These are phyloP conservation scores for Laguncularia racemosa DNA, from an alignment of 345 rosid species.

Conservation along the genomic window DNA sequence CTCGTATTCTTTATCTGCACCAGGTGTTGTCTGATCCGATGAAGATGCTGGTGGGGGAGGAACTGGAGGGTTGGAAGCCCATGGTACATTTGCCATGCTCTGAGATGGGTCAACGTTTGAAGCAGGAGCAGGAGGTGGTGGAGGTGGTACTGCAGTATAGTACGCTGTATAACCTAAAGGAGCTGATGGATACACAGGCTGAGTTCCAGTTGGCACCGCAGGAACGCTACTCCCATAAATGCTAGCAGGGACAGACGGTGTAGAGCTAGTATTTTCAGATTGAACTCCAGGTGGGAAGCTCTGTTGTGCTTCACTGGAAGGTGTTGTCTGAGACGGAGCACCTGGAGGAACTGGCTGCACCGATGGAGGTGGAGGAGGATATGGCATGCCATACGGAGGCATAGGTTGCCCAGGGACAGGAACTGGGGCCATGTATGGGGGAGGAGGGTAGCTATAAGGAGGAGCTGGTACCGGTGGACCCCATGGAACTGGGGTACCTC, in stretches of 20 bases:
- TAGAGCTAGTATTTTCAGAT: slow-evolving; percentile 50
- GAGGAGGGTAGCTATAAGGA: slow-evolving; percentile 73
- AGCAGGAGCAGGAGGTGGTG: slow-evolving; percentile 39
- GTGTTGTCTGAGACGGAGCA: slow-evolving; percentile 33
- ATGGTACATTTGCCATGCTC: slow-evolving; percentile 57
- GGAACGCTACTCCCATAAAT: slow-evolving; percentile 38
- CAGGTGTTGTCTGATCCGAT: slow-evolving; percentile 45
- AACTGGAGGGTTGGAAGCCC: slow-evolving; percentile 60
- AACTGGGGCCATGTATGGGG: slow-evolving; percentile 51
- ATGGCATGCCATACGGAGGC: slow-evolving; percentile 78
- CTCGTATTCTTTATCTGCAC: slow-evolving; percentile 84
- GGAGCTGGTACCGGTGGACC: slow-evolving; percentile 77
- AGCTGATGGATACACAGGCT: slow-evolving; percentile 46
- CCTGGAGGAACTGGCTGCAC: slow-evolving; percentile 69
- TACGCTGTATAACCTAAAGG: slow-evolving; percentile 64
- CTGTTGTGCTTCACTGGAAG: slow-evolving; percentile 65
- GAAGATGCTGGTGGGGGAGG: slow-evolving; percentile 42
- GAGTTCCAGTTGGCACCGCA: slow-evolving; percentile 39
- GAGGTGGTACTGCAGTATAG: slow-evolving; percentile 72
- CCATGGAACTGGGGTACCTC: slow-evolving; percentile 76
- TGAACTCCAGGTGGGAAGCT: slow-evolving; percentile 89
- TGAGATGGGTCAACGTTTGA: slow-evolving; percentile 47
- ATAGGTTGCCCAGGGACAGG: slow-evolving; percentile 83
- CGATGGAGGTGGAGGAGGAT: slow-evolving; percentile 40
- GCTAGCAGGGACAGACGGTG: slow-evolving; percentile 43